Evolutionary conservation across 352 stramenopile species (phyloP), one percentile per base, ranked within the genome.

Genomic region (Thraustotheca clavata): DNA sequence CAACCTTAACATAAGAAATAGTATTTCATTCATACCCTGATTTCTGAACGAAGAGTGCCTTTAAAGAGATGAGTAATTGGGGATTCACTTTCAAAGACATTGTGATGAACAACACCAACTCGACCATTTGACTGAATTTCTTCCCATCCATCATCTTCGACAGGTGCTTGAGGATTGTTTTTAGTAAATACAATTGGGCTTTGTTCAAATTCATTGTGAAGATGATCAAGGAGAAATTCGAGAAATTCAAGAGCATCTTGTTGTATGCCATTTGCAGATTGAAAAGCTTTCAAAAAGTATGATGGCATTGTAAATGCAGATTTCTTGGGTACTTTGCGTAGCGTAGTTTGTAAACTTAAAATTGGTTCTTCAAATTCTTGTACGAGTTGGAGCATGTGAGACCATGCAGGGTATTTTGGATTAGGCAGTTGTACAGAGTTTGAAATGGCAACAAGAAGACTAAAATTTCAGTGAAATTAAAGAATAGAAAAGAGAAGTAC

Each of bases 1-100:
- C 39, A 0, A 6, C 32, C n/a, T 55, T 55, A 31, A 55, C 4
- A 33, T 31, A 22, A 59, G 22, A 18, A 11, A 18, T 29, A 50
- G 6, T 29, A 22, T 43, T 27, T 18, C 14, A 22, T 18, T 43
- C 31, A 34, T 35, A 49, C 29, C 12, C 34, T 34, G 49, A 90
- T 66, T 47, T 93, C 84, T 0, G 81, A 89, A 40, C 84, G 84
- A 20, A 93, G 71, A 3, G 79, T 75, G 47, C 84, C 84, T 60
- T 91, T 93, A 41, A 93, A 93, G 31, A 93, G 68, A 77, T 83
- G 90, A 62, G 89, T 93, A 66, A 93, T 87, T 4, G 84, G 84
- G 60, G 84, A 93, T 0, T 76, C 77, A 12, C 67, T 76, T 9
- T 69, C 70, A 38, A 90, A 79, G 16, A 88, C 76, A 52, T 91